Percentiles rank a stretch among this genome's conserved stretches.
Conservation (phyloP, 495 filamentous ascomycete species). For the Lasiosphaeria hispida region DNA sequence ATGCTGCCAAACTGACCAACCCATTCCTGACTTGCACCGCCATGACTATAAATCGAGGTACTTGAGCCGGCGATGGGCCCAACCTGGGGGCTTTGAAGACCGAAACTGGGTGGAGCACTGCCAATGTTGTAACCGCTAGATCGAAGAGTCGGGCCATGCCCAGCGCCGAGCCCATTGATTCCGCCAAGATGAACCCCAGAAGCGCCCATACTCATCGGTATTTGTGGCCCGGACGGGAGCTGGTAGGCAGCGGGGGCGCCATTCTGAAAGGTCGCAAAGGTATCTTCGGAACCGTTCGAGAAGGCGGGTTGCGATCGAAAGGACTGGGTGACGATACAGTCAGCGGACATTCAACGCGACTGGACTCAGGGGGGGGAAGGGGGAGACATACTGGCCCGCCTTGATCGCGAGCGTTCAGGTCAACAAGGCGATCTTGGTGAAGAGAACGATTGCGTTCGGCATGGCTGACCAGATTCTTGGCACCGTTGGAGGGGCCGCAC, state of each 20-base stretch:
- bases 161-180: too few relatives aligned
- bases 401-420: conserved; percentile 17
- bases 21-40: conserved; percentile 23
- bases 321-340: conserved; percentile 16
- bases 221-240: not conserved
- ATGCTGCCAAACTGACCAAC: conserved; percentile 28
- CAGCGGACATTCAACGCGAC: not conserved
- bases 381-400: conserved; percentile 17
- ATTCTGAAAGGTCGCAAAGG: conserved; percentile 26
- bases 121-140: too few relatives aligned
- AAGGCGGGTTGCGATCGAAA: conserved; percentile 29
- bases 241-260: conserved; percentile 2
- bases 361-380: not conserved
- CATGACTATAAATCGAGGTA: too few relatives aligned
- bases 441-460: conserved; percentile 70
- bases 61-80: too few relatives aligned
- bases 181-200: not conserved
- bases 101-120: too few relatives aligned
- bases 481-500: conserved; percentile 86
- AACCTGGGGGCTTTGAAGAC: too few relatives aligned
- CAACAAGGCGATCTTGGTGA: conserved; percentile 70
- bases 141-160: too few relatives aligned
- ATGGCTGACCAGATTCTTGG: conserved; percentile 83
- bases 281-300: conserved; percentile 15
- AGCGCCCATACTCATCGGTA: conserved; percentile 17